A percentile compares a stretch with the other conserved stretches of the same genome.
Conservation (phyloP, 495 filamentous ascomycete species). For the Penicillium antarcticum region DNA sequence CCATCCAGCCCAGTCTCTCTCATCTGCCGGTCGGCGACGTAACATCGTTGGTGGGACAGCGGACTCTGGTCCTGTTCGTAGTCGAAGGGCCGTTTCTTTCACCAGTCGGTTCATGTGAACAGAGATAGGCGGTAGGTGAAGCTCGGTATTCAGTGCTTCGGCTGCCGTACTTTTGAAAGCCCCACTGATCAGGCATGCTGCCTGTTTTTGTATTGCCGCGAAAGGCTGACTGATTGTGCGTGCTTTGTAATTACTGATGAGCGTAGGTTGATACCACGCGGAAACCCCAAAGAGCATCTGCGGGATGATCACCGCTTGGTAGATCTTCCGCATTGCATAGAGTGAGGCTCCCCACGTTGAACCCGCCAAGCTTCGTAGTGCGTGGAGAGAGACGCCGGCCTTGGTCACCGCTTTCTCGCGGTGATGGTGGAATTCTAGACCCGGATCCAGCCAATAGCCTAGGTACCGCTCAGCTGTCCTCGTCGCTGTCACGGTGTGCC, state of each 20-base stretch:
- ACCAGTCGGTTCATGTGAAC: no score
- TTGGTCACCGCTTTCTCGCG: neutral
- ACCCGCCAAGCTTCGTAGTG: constrained; percentile 1
- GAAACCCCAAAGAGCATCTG: constrained; percentile 6
- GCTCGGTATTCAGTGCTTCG: no score
- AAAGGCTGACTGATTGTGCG: neutral
- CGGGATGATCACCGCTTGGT: constrained; percentile 6
- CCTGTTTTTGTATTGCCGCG: neutral
- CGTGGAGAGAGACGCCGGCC: neutral
- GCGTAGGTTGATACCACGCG: neutral
- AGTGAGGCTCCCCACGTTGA: constrained; percentile 4
- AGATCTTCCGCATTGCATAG: neutral
- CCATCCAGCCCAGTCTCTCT: no score
- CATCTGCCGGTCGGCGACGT: no score
- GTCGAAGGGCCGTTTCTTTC: no score
- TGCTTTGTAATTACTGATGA: neutral
- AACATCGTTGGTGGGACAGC: no score
- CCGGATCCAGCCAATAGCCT: constrained; percentile 3
- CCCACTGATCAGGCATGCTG: constrained; percentile 6
- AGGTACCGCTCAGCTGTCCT: neutral
- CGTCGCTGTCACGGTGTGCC: neutral
- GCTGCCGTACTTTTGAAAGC: neutral
- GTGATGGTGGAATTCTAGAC: constrained; percentile 2
- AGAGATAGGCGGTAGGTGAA: no score
- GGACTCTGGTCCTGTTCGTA: no score